These are phyloP conservation scores for Carpinus viminea DNA, from an alignment of 306 rosid genomes.

Conservation along the genomic window DNA sequence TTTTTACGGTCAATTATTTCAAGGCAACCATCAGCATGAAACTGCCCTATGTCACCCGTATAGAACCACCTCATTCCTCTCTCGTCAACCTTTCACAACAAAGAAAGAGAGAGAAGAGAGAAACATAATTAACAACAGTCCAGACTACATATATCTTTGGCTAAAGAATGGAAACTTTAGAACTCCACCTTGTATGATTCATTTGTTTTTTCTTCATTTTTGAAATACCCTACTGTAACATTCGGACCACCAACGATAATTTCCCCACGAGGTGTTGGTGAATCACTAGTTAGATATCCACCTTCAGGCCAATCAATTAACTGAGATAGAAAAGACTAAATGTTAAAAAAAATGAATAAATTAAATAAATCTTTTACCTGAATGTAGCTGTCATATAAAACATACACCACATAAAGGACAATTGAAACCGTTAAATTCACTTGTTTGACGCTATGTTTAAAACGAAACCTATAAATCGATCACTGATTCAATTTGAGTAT, in stretches of 20 bases:
- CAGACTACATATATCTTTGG: background rate
- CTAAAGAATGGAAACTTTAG: constrained; percentile 8
- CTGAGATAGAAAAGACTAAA: constrained; percentile 48
- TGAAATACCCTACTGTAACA: constrained; percentile 91
- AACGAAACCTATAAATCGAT: no score
- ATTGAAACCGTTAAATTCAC: background rate
- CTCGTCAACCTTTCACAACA: constrained; percentile 70
- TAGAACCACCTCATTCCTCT: constrained; percentile 91
- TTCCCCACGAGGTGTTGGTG: constrained; percentile 93
- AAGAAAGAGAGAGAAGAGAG: constrained; percentile 1
- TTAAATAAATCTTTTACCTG: background rate
- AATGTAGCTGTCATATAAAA: constrained; percentile 4
- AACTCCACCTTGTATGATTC: constrained; percentile 84
- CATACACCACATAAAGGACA: constrained; percentile 3
- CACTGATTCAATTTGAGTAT: background rate
- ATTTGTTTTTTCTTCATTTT: constrained; percentile 82
- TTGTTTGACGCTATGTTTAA: background rate
- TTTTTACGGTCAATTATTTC: constrained; percentile 94
- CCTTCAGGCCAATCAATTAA: constrained; percentile 92
- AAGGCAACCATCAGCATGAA: constrained; percentile 90
- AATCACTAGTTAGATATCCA: constrained; percentile 68
- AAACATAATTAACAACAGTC: constrained; percentile 12
- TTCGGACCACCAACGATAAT: constrained; percentile 92
- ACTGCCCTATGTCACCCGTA: constrained; percentile 87
- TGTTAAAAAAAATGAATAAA: constrained; percentile 19